Percentiles rank a stretch among this genome's conserved stretches.
Evolutionary conservation across 2,329 filamentous ascomycete genomes (phyloP).

Genomic region (Nectriaceae sp.): DNA sequence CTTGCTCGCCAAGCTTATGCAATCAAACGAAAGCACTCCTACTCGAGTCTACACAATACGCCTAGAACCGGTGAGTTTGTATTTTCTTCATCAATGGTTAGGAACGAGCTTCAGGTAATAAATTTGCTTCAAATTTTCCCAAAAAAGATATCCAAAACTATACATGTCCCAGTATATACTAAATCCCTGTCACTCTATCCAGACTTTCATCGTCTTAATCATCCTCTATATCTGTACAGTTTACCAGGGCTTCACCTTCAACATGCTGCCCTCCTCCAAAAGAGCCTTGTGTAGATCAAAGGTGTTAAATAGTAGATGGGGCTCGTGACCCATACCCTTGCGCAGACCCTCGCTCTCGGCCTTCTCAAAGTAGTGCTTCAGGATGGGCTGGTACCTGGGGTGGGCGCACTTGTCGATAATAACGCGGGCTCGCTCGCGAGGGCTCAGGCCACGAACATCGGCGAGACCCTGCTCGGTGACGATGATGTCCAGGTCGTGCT

Average conservation of each 20-base stretch:
- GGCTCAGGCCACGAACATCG: slow-evolving; percentile 79
- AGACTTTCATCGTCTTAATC: neutral
- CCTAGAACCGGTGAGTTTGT: no score
- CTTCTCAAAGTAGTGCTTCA: slow-evolving; percentile 80
- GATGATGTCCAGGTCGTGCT: slow-evolving; percentile 88
- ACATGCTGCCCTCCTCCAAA: slow-evolving; percentile 81
- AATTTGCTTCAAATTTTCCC: neutral
- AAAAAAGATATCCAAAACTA: neutral
- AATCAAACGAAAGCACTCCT: no score
- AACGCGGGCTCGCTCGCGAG: slow-evolving; percentile 76
- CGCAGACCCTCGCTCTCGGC: slow-evolving; percentile 83
- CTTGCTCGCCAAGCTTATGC: no score
- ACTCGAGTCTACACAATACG: no score
- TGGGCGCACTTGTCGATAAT: slow-evolving; percentile 89
- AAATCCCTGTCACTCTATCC: neutral
- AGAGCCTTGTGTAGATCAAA: slow-evolving; percentile 91
- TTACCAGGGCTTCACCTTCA: slow-evolving; percentile 70
- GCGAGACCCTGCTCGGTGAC: slow-evolving; percentile 78
- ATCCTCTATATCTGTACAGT: neutral
- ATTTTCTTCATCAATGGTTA: no score
- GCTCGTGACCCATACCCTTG: slow-evolving; percentile 90
- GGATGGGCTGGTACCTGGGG: slow-evolving; percentile 80
- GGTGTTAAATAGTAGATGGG: slow-evolving; percentile 80
- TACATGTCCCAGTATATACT: neutral
- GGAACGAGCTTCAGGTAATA: no score